Evolutionary conservation across 2,329 filamentous ascomycete species (phyloP).

Genomic region (Claviceps humidiphila): DNA sequence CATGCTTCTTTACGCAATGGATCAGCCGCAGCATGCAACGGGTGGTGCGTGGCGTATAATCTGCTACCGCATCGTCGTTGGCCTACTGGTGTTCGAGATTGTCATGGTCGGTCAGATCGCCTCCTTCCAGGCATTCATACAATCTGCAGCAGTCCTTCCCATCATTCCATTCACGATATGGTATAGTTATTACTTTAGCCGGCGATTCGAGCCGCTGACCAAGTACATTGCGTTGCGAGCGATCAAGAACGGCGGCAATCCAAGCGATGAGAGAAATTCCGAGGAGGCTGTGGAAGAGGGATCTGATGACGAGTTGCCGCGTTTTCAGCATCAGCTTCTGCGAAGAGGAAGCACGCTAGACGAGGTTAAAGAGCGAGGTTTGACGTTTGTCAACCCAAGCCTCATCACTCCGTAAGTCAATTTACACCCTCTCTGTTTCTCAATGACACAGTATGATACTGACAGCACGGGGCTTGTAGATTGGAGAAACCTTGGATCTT

Average conservation of each 20-base stretch:
- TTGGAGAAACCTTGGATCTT: slow-evolving; percentile 62
- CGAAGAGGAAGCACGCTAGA: slow-evolving; percentile 54
- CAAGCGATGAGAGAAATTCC: slow-evolving; percentile 25
- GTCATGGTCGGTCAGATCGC: slow-evolving; percentile 83
- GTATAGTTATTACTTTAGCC: slow-evolving; percentile 73
- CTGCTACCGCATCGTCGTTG: slow-evolving; percentile 78
- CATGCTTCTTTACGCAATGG: slow-evolving; percentile 95
- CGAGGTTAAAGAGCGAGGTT: slow-evolving; percentile 55
- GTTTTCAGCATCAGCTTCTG: slow-evolving; percentile 26
- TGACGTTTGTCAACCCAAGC: slow-evolving; percentile 65
- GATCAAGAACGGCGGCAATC: slow-evolving; percentile 47
- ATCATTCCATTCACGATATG: slow-evolving; percentile 70
- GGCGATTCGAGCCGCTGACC: slow-evolving; percentile 77
- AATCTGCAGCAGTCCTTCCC: slow-evolving; percentile 61
- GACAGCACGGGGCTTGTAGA: slow-evolving; percentile 20
- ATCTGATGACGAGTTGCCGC: slow-evolving; percentile 29
- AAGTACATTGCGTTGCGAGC: slow-evolving; percentile 85
- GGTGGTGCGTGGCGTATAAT: slow-evolving; percentile 95
- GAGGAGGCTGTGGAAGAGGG: slow-evolving; percentile 23
- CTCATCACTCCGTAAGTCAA: slow-evolving; percentile 50
- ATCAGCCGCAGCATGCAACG: slow-evolving; percentile 87
- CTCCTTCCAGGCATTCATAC: slow-evolving; percentile 56
- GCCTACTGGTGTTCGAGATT: slow-evolving; percentile 76
- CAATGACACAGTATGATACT: neutral
- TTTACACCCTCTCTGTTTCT: neutral